Evolutionary conservation across 2,329 filamentous ascomycete species (phyloP), one percentile per base, ranked within the genome.

Genomic region (Dactylellina parvicollis): DNA sequence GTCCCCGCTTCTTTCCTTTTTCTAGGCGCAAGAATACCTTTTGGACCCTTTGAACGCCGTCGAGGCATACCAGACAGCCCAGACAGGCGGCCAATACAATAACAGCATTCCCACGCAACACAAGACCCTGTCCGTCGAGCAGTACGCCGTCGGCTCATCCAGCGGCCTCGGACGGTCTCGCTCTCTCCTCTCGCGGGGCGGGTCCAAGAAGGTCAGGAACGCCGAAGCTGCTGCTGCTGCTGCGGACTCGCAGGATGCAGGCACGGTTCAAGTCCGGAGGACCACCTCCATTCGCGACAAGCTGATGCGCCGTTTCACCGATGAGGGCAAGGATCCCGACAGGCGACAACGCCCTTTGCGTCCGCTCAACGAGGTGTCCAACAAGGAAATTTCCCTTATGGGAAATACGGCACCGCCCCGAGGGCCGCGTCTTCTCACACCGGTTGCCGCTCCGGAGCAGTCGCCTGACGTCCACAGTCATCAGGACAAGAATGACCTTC

Each of bases 11-110:
- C 4, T 52, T 65, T 72, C 26, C 52, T 46, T 56, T 72, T 67
- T 62, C 49, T 44, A 74, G 70, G 70, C 70, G 18, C 59, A 69
- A 30, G 70, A 74, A 20, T 74, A 74, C 32, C 62, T 74, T 26
- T 34, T 74, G 55, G 70, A 74, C 70, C 70, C 70, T 61, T 62
- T 74, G 46, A 74, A 69, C 50, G 56, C 70, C 52, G 70, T 74
- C n/a, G 70, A 74, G 22, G 70, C 70, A 4, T 74, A 69, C 52
- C 70, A 74, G 61, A 74, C 62, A 20, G 70, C 70, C 20, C 70
- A 74, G 55, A 69, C 64, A 28, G 70, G 70, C 61, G 70, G 70
- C 47, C 70, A 74, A 38, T 74, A 74, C 70, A 74, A 64, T 46
- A 38, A 74, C 32, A n/a, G 26, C 20, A 49, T 74, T 32, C 70